Evolutionary conservation across 2,329 filamentous ascomycete species (phyloP), one percentile per base, ranked within the genome.

Genomic region (Pyrenochaeta sp.): DNA sequence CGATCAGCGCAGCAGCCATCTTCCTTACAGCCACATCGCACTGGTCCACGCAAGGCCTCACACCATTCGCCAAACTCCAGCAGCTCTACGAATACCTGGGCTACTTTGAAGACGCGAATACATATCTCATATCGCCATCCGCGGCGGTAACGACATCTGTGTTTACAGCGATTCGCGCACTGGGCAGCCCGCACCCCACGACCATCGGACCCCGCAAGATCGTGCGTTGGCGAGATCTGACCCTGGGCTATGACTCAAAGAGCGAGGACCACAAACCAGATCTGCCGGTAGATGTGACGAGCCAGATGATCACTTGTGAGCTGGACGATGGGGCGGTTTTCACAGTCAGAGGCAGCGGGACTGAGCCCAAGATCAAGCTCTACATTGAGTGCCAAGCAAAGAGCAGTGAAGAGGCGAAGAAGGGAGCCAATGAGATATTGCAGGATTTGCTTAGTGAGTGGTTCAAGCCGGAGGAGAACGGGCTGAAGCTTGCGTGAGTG

Each of bases 341-440:
- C 65, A 89, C 86, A 2, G 80, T 88, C 24, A 76, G 87, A 64
- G 86, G 83, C 1, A 88, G 86, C 2, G 87, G 87, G 1, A 90
- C 87, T 1, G 87, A 90, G 72, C 87, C 87, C 0, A 90, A 90
- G 79, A 87, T 90, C 61, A 90, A 90, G 72, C 65, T 85, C 45
- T 85, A 85, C 64, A 82, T 85, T 50, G 83, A 85, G 61, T 82
- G 79, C 43, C 79, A 75, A 50, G 81, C 76, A 2, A 71, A 69
- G 43, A 79, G 73, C 10, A 75, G 76, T 13, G 76, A 76, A 22
- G 74, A 75, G 50, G 83, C 83, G 12, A 81, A 79, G 59, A 60
- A 54, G 13, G 75, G 76, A 9, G 83, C 83, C 5, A 69, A 81
- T 24, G 78, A 78, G 42, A 81, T 84, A n/a, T 65, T 81, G 49